Conservation (phyloP, 1,284 basidiomycete genomes). For the Heliocybe sulcata region DNA sequence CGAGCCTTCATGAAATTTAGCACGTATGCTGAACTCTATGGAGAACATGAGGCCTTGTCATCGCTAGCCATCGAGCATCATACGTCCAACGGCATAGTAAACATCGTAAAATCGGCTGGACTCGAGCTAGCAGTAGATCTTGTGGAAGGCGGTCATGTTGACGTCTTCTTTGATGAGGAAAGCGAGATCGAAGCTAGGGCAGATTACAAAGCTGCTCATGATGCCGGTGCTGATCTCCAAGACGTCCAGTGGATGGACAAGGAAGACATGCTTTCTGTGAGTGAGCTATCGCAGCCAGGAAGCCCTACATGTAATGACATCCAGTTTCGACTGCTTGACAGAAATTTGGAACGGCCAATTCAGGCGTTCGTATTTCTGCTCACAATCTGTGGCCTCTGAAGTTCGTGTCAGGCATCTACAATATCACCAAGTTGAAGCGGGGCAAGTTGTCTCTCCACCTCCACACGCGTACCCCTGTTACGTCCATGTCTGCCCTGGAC, state of each 20-base stretch:
- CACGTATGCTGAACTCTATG: constrained; percentile 29
- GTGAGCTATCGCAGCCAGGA: constrained; percentile 1
- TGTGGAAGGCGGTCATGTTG: constrained; percentile 49
- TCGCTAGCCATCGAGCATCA: constrained; percentile 52
- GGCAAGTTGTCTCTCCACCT: constrained; percentile 37
- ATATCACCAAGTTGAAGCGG: constrained; percentile 26
- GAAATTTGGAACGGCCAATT: constrained; percentile 49
- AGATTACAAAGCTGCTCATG: constrained; percentile 47
- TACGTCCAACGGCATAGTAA: constrained; percentile 40
- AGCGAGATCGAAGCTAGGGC: constrained; percentile 28
- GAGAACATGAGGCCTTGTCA: constrained; percentile 46
- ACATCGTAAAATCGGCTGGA: constrained; percentile 37
- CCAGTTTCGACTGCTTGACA: constrained; percentile 16
- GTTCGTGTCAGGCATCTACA: constrained; percentile 59
- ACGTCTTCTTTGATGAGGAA: constrained; percentile 40
- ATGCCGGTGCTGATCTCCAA: constrained; percentile 42
- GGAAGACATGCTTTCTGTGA: constrained; percentile 42
- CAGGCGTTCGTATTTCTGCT: constrained; percentile 41
- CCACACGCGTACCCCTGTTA: constrained; percentile 68
- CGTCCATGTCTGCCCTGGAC: constrained; percentile 23
- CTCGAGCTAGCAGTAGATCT: constrained; percentile 52
- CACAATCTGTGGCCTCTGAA: constrained; percentile 77
- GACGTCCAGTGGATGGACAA: constrained; percentile 38
- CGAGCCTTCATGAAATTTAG: constrained; percentile 40
- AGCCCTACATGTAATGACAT: constrained; percentile 5